These are phyloP conservation scores for Chlorencoelia australis DNA, from an alignment of 2,329 filamentous ascomycete genomes.

Conservation along the genomic window DNA sequence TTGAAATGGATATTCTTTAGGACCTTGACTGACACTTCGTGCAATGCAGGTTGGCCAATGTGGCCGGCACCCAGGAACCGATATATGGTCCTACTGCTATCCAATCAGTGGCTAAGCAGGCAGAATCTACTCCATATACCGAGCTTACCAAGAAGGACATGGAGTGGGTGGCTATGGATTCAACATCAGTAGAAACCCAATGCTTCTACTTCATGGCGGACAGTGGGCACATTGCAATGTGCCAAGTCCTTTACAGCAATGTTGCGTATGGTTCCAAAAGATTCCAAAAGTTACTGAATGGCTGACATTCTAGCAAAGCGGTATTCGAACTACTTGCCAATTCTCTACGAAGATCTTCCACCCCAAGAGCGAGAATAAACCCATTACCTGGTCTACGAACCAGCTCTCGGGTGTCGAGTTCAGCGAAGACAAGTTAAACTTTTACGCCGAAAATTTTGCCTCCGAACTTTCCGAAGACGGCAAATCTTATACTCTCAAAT, in stretches of 20 bases:
- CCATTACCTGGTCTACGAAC: constrained; percentile 75
- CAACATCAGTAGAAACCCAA: constrained; percentile 88
- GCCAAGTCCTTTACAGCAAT: constrained; percentile 96
- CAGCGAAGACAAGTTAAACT: constrained; percentile 70
- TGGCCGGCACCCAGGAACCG: constrained; percentile 92
- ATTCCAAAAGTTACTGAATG: constrained; percentile 9
- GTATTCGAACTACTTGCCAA: constrained; percentile 81
- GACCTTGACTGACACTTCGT: too few relatives aligned
- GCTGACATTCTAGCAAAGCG: constrained; percentile 42
- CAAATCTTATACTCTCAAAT: constrained; percentile 79
- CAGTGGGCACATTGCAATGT: constrained; percentile 64
- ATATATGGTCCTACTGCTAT: constrained; percentile 88
- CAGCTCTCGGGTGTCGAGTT: constrained; percentile 72
- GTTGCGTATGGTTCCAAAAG: constrained; percentile 65
- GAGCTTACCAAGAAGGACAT: constrained; percentile 69
- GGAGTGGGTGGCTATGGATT: constrained; percentile 72
- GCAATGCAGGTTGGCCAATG: constrained; percentile 52
- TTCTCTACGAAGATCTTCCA: constrained; percentile 94
- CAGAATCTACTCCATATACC: constrained; percentile 67
- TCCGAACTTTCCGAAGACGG: constrained; percentile 81
- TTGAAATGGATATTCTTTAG: too few relatives aligned
- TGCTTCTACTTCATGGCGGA: constrained; percentile 85
- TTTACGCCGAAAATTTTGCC: constrained; percentile 79
- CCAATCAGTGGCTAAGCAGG: constrained; percentile 73
- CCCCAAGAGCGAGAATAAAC: constrained; percentile 53